Evolutionary conservation across 2,329 filamentous ascomycete genomes (phyloP).

Genomic region (Incumbomyces delicatus): DNA sequence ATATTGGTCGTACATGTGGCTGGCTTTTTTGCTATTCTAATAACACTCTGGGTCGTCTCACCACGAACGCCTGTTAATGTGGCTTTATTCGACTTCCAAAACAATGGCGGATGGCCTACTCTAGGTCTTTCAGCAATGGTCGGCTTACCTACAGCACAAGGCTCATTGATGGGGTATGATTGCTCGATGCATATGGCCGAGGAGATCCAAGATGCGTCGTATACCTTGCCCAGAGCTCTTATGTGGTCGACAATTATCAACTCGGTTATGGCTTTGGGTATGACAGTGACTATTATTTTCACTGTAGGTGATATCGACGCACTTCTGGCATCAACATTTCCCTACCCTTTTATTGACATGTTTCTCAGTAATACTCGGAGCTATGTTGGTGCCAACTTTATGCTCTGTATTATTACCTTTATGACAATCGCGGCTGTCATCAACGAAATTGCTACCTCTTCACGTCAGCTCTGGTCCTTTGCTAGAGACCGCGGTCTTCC

Average conservation of each 20-base stretch:
- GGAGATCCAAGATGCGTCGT: conserved; percentile 30
- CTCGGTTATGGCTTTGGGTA: conserved; percentile 29
- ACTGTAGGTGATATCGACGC: conserved; percentile 26
- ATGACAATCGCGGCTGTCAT: conserved; percentile 25
- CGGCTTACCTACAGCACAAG: conserved; percentile 21
- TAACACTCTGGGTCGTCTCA: conserved; percentile 32
- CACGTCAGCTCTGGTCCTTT: conserved; percentile 30
- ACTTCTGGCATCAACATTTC: conserved; percentile 22
- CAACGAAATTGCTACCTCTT: conserved; percentile 25
- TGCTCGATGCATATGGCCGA: conserved; percentile 34
- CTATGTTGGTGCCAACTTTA: conserved; percentile 21
- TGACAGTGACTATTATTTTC: conserved; percentile 32
- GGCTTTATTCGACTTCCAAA: no score
- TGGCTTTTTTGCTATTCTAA: conserved; percentile 32
- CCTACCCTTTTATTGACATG: conserved; percentile 27
- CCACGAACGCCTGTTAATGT: conserved; percentile 23
- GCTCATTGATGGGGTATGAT: conserved; percentile 17
- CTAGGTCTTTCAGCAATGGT: conserved; percentile 25
- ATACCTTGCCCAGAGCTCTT: conserved; percentile 30
- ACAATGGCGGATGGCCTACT: neutral
- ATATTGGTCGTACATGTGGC: conserved; percentile 32
- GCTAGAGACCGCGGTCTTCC: conserved; percentile 29
- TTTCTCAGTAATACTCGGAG: conserved; percentile 22
- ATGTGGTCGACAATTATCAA: conserved; percentile 28
- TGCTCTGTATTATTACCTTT: conserved; percentile 27